Base-by-base conservation (phyloP, 2,329 filamentous ascomycete species). In the Sclerotinia minor region DNA sequence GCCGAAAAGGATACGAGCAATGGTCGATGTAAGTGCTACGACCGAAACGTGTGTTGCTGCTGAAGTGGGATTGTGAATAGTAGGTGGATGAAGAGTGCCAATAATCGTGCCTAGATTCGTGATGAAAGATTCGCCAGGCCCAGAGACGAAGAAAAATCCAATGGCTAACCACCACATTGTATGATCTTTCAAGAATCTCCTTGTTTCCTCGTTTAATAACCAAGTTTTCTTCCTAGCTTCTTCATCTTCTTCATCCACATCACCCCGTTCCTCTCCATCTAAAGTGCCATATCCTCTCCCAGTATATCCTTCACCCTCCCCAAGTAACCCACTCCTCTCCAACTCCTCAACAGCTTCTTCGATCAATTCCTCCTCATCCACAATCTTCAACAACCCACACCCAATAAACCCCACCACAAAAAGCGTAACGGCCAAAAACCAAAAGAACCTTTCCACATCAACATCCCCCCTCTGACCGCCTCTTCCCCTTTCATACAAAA, bases 61-160 rank as follows among this genome's bases (percentile, higher is more conserved):
- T 61, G 91, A 73, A 2, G 77, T 78, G 7, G 74, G 74, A n/a
- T 85, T 59, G 89, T 87, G 73, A 76, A 60, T 79, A 77, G 57
- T 81, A 85, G 85, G 81, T 6, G 86, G 85, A 55, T 91, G 92
- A 4, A 97, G 83, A 0, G 94, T 96, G 72, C 91, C 90, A 73
- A 98, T 94, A 70, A 99, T 89, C 32, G 94, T 97, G 47, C 95
- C 95, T 13, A 99, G 82, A 75, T 98, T 99, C 80, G 98, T 99
- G 80, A 98, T 93, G 78, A 97, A 99, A 15, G 94, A 92, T 79
- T 99, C 95, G n/a, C 94, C 94, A 0, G 95, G 94, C 0, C 75
- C 76, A 32, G 76, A 77, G 26, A 97, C 92, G 71, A 98, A 85
- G 79, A 98, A 92, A 80, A 99, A 98, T 26, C 93, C 94, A 0